phyloP scores from a whole-genome alignment of 805 yeast genomes.

The Candida orba region DNA sequence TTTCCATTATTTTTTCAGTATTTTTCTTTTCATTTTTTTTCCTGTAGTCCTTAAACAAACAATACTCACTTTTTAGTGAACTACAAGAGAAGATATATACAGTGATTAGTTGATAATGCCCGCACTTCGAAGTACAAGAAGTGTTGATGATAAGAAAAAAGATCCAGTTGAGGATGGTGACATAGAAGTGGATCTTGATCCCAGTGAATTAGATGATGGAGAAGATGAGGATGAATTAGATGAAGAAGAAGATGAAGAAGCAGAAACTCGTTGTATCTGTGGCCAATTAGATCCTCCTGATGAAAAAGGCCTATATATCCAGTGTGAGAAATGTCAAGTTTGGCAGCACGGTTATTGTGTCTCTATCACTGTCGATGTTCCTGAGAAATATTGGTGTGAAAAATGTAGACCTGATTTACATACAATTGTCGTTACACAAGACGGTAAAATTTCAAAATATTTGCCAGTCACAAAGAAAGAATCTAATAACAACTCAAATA shows the following conservation, averaged over 20 bases:
- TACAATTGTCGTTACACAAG: constrained; percentile 39
- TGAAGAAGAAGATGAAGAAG: constrained; percentile 31
- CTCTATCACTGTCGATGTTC: constrained; percentile 61
- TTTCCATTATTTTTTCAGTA: no score
- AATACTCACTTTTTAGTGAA: no score
- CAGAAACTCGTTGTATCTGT: constrained; percentile 40
- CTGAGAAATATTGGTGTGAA: constrained; percentile 96
- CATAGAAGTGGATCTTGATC: constrained; percentile 3
- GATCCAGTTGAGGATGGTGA: constrained; percentile 3
- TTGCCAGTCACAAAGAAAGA: constrained; percentile 34
- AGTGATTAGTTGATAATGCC: constrained; percentile 8
- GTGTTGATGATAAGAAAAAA: constrained; percentile 7
- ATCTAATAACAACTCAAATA: not conserved
- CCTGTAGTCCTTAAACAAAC: no score
- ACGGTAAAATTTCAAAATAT: constrained; percentile 43
- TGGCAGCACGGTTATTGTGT: constrained; percentile 99
- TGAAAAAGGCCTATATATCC: constrained; percentile 61
- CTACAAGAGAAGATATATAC: no score
- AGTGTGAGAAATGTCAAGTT: constrained; percentile 84
- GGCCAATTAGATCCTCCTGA: constrained; percentile 38
- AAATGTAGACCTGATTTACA: constrained; percentile 83
- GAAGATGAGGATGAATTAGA: constrained; percentile 15
- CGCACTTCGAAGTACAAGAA: constrained; percentile 20
- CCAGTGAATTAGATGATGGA: not conserved
- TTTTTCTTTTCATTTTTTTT: no score